phyloP scores from a whole-genome alignment of 2,329 filamentous ascomycete genomes.

The Nothophoma quercina region DNA sequence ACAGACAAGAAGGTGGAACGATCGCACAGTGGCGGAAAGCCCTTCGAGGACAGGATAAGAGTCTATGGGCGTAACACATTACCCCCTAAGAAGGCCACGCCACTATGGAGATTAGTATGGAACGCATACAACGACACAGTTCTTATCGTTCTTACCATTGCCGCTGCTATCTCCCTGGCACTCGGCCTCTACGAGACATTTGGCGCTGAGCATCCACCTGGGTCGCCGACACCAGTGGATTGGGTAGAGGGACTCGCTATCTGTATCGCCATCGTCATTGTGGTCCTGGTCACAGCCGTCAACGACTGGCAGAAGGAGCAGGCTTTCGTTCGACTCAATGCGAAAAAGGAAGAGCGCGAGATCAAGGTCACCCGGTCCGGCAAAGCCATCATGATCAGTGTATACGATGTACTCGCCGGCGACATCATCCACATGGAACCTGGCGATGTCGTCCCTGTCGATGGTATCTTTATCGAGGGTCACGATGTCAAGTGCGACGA shows the following conservation, averaged over 20 bases:
- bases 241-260: constrained; percentile 50
- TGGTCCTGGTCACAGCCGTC: constrained; percentile 47
- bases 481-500: constrained; percentile 74
- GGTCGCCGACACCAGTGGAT: constrained; percentile 52
- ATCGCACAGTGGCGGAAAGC: constrained; percentile 26
- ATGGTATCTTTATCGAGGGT: constrained; percentile 72
- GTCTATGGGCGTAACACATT: constrained; percentile 68
- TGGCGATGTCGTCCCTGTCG: constrained; percentile 73
- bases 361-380: constrained; percentile 66
- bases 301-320: constrained; percentile 50
- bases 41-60: constrained; percentile 64
- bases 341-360: constrained; percentile 47
- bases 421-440: constrained; percentile 74
- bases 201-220: constrained; percentile 53
- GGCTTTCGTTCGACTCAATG: constrained; percentile 45
- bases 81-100: constrained; percentile 69
- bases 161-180: constrained; percentile 72
- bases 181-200: constrained; percentile 74
- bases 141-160: constrained; percentile 72
- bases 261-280: constrained; percentile 48
- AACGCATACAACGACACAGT: constrained; percentile 77
- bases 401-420: constrained; percentile 70
- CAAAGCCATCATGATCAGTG: constrained; percentile 65
- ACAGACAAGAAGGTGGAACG: constrained; percentile 29
- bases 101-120: constrained; percentile 69